phyloP scores from a whole-genome alignment of 2,329 filamentous ascomycete species.

The Hortaea werneckii region DNA sequence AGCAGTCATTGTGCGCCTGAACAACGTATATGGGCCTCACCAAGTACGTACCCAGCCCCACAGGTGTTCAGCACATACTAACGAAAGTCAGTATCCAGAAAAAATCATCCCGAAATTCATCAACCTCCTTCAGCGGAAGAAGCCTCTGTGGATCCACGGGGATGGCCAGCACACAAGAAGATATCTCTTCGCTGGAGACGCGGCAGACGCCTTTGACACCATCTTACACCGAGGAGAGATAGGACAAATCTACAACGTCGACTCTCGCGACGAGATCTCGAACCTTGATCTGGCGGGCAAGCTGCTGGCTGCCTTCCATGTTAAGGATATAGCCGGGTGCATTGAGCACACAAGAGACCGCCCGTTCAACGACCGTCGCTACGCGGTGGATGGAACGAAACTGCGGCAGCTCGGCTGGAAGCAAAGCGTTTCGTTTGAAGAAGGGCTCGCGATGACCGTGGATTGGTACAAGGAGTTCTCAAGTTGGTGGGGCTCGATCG shows the following conservation, averaged over 20 bases:
- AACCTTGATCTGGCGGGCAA: slow-evolving; percentile 59
- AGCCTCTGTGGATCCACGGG: slow-evolving; percentile 64
- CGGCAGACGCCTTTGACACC: slow-evolving; percentile 72
- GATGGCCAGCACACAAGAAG: slow-evolving; percentile 64
- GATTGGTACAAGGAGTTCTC: slow-evolving; percentile 60
- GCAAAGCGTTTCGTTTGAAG: slow-evolving; percentile 54
- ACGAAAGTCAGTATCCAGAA: not conserved
- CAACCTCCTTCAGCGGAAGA: slow-evolving; percentile 55
- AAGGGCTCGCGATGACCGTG: slow-evolving; percentile 54
- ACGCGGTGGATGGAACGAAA: slow-evolving; percentile 61
- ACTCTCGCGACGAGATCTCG: slow-evolving; percentile 66
- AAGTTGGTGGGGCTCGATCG: slow-evolving; percentile 64
- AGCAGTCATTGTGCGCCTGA: slow-evolving; percentile 68
- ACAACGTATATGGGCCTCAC: slow-evolving; percentile 79
- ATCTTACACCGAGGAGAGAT: slow-evolving; percentile 67
- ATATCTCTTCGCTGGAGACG: slow-evolving; percentile 71
- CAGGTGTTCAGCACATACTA: not conserved
- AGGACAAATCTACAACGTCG: slow-evolving; percentile 74
- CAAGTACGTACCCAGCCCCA: slow-evolving; percentile 48
- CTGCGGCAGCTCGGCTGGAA: slow-evolving; percentile 58
- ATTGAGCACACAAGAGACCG: slow-evolving; percentile 68
- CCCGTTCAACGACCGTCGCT: slow-evolving; percentile 67
- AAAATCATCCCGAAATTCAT: slow-evolving; percentile 76
- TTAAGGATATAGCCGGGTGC: slow-evolving; percentile 48
- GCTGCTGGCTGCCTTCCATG: slow-evolving; percentile 53